Conservation (phyloP, 805 yeast genomes). For the Starmera quercuum region DNA sequence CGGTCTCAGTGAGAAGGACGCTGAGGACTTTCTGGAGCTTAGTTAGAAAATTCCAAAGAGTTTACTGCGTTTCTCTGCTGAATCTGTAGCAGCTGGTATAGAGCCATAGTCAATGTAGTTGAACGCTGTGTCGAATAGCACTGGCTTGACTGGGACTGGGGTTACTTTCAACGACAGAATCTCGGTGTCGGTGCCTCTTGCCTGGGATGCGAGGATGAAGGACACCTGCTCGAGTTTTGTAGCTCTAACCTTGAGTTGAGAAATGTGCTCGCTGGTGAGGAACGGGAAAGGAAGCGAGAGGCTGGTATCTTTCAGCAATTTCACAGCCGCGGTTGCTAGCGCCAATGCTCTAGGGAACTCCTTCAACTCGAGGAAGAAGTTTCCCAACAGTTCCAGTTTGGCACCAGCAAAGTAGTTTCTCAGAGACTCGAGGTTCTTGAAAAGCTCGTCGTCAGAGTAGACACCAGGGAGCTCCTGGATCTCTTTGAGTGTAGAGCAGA, state of each 20-base stretch:
- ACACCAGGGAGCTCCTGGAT: slow-evolving; percentile 87
- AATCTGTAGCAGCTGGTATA: slow-evolving; percentile 3
- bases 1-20: too few relatives aligned
- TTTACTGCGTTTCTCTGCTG: too few relatives aligned
- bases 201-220: slow-evolving; percentile 39
- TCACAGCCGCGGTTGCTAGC: slow-evolving; percentile 27
- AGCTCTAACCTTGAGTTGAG: slow-evolving; percentile 14
- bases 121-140: slow-evolving; percentile 83
- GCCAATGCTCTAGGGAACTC: slow-evolving; percentile 41
- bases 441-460: slow-evolving; percentile 69
- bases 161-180: slow-evolving; percentile 24
- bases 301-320: slow-evolving; percentile 9
- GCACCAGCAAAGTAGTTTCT: slow-evolving; percentile 37
- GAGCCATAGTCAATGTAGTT: slow-evolving; percentile 59
- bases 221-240: slow-evolving; percentile 17
- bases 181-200: slow-evolving; percentile 19
- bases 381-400: slow-evolving; percentile 37
- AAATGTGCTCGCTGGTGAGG: slow-evolving; percentile 28
- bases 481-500: slow-evolving; percentile 46
- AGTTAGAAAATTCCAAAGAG: too few relatives aligned
- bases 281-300: slow-evolving; percentile 21
- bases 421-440: slow-evolving; percentile 44
- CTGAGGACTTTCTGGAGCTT: too few relatives aligned
- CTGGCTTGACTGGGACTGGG: slow-evolving; percentile 78
- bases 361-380: slow-evolving; percentile 32